Conservation (phyloP, 345 rosid species). For the Heritiera fomes region DNA sequence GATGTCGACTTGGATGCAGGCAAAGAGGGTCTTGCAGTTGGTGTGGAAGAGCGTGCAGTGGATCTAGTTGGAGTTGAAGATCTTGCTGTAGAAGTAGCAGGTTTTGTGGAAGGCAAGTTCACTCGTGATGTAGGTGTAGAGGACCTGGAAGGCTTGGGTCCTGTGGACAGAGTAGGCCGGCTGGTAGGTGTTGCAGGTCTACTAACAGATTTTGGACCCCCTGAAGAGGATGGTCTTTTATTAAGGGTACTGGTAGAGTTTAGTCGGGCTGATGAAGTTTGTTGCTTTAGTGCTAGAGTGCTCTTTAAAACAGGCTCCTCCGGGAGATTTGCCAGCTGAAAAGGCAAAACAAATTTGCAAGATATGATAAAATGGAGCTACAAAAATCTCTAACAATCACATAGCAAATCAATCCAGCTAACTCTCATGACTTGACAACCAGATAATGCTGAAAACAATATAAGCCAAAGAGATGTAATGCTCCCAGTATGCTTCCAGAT, state of each 20-base stretch:
- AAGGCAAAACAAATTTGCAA: constrained; percentile 25
- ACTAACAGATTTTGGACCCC: constrained; percentile 37
- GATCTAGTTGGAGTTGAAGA: constrained; percentile 57
- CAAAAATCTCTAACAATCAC: constrained; percentile 14
- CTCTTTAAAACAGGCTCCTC: constrained; percentile 51
- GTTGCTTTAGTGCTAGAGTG: constrained; percentile 37
- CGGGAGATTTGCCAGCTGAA: constrained; percentile 56
- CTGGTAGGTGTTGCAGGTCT: constrained; percentile 25
- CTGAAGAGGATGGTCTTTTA: constrained; percentile 69
- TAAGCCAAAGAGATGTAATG: not conserved
- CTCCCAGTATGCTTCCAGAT: not conserved
- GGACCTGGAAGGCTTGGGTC: constrained; percentile 63
- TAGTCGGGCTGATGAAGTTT: constrained; percentile 36
- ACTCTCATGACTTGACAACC: not conserved
- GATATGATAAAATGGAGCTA: constrained; percentile 20
- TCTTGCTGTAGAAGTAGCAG: constrained; percentile 38
- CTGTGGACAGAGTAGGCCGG: constrained; percentile 42
- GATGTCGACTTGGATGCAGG: constrained; percentile 41
- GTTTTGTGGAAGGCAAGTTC: constrained; percentile 46
- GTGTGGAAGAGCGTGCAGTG: constrained; percentile 46
- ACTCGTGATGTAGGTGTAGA: constrained; percentile 72
- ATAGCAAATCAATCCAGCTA: not conserved
- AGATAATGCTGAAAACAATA: constrained; percentile 14
- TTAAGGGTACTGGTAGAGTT: constrained; percentile 42
- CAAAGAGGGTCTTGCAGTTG: constrained; percentile 44